These are phyloP conservation scores for Ogataea trehaloabstinens DNA, from an alignment of 805 yeast genomes.

Conservation along the genomic window DNA sequence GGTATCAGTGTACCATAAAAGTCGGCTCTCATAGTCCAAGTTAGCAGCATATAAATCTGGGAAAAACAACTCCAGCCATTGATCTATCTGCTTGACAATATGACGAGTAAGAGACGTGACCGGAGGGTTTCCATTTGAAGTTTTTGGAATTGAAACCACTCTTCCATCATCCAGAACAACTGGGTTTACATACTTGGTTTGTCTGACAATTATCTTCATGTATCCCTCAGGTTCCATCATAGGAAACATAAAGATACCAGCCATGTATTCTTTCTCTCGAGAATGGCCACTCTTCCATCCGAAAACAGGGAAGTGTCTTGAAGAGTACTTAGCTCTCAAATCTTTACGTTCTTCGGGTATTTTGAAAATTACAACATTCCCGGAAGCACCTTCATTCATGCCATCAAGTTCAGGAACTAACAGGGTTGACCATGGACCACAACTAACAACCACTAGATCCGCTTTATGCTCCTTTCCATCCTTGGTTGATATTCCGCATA, in stretches of 20 bases:
- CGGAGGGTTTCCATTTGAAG: neutral
- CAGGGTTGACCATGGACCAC: neutral
- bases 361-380: neutral
- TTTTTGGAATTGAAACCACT: neutral
- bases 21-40: slow-evolving; percentile 23
- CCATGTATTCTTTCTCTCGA: neutral
- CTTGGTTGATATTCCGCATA: neutral
- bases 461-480: neutral
- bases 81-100: neutral
- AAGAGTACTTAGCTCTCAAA: slow-evolving; percentile 1
- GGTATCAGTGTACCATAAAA: slow-evolving; percentile 32
- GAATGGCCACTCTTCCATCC: neutral
- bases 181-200: neutral
- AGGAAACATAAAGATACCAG: slow-evolving; percentile 10
- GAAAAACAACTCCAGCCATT: slow-evolving; percentile 23
- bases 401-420: slow-evolving; percentile 2
- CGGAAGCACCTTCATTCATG: neutral
- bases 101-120: neutral
- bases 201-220: neutral
- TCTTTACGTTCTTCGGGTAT: slow-evolving; percentile 1
- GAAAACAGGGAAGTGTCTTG: neutral
- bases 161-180: neutral
- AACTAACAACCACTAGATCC: neutral
- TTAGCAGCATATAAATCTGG: slow-evolving; percentile 29
- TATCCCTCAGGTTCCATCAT: neutral